These are phyloP conservation scores for Sclerotinia subarctica DNA, from an alignment of 2,329 filamentous ascomycete species.

Conservation along the genomic window DNA sequence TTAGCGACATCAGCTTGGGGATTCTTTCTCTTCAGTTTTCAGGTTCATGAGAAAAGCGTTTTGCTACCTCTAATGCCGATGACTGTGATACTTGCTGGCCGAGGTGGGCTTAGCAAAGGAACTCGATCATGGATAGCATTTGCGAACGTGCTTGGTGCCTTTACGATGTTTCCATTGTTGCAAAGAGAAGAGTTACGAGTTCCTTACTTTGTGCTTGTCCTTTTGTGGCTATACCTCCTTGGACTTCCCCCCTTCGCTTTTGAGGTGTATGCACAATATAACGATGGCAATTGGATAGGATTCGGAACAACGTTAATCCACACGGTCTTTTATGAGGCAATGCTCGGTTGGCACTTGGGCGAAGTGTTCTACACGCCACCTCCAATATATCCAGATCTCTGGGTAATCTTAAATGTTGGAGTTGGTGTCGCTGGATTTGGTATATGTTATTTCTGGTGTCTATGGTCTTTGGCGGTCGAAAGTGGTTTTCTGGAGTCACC, in stretches of 20 bases:
- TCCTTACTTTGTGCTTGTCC: slow-evolving; percentile 79
- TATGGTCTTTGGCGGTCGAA: slow-evolving; percentile 62
- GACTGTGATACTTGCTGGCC: slow-evolving; percentile 79
- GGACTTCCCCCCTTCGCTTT: slow-evolving; percentile 78
- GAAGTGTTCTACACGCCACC: slow-evolving; percentile 70
- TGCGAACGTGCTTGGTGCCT: slow-evolving; percentile 82
- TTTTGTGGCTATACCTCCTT: slow-evolving; percentile 88
- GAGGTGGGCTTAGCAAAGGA: slow-evolving; percentile 72
- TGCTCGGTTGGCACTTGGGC: slow-evolving; percentile 76
- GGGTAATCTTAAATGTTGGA: slow-evolving; percentile 88
- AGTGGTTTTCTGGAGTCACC: slow-evolving; percentile 42
- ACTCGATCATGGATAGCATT: slow-evolving; percentile 92
- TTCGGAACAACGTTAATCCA: slow-evolving; percentile 69
- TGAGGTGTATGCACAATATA: slow-evolving; percentile 61
- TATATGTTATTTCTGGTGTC: slow-evolving; percentile 88
- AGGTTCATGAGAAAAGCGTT: slow-evolving; percentile 98
- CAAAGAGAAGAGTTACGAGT: slow-evolving; percentile 78
- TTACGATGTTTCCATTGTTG: slow-evolving; percentile 92
- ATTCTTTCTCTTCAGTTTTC: slow-evolving; percentile 96
- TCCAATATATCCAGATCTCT: slow-evolving; percentile 79
- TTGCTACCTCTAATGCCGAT: slow-evolving; percentile 89
- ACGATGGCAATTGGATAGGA: slow-evolving; percentile 45
- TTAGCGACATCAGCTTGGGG: slow-evolving; percentile 88
- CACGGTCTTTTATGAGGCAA: slow-evolving; percentile 68
- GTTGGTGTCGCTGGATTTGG: slow-evolving; percentile 82